Evolutionary conservation across 805 yeast genomes (phyloP), one percentile per base, ranked within the genome.

Genomic region (Nakazawaea laoshanensis): DNA sequence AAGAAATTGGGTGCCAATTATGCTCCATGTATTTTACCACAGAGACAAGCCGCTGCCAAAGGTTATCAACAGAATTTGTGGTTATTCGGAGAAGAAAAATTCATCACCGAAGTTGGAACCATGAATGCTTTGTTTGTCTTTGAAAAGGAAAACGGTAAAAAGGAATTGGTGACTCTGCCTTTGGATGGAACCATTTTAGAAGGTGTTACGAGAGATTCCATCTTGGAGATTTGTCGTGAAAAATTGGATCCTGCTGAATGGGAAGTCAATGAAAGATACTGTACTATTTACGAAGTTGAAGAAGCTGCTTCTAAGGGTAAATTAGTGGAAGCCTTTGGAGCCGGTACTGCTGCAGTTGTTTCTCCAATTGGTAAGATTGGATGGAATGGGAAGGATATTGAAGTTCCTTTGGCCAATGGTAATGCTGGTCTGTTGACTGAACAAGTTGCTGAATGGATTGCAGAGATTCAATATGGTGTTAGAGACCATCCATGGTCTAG

Each of bases 291-390:
- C 42, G 97, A 89, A 63, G 83, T 89, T 37, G 72, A 67, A 32
- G 85, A 81, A 48, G 75, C 75, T 47, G 81, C 95, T 29, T 65
- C 60, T 32, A 74, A 77, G 56, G 95, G 95, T 40, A 80, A 83
- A 53, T 69, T 89, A 48, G 72, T 88, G 7, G 98, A 92, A 67
- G 94, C 95, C 14, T 89, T 89, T 50, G 97, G 97, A 47, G 67
- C 96, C 14, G 98, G 98, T 50, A 89, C 98, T 37, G 97, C 98
- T 40, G 97, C 96, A 27, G 77, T 89, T 51, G 97, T 92, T 29
- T 77, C 95, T 23, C 97, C 97, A 46, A 86, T 89, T 52, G 77
- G 81, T 59, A 82, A 71, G 48, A 85, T 89, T 51, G 88, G 87
- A 38, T 89, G 77, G 76, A 65, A 70, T 39, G 94, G 79, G 32